A percentile compares a stretch with the other conserved stretches of the same genome.
Evolutionary conservation across 306 rosid genomes (phyloP).

Genomic region (Malus orientalis): DNA sequence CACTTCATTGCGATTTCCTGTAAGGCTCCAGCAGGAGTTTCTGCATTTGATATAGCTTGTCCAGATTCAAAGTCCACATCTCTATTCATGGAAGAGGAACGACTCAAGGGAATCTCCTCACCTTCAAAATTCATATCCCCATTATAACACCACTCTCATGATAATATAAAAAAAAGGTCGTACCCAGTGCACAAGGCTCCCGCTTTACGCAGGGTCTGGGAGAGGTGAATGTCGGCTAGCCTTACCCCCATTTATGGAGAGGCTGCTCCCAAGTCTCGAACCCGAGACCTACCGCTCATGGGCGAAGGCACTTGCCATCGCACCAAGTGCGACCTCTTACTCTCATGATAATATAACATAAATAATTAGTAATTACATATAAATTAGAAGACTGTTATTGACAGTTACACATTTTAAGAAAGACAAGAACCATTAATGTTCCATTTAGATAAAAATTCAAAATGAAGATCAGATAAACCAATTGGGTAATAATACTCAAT

Average conservation of each 20-base stretch:
- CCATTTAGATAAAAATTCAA: background rate
- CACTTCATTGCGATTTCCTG: conserved; percentile 87
- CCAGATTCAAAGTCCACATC: conserved; percentile 70
- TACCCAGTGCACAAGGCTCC: too few relatives aligned
- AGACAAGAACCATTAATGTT: background rate
- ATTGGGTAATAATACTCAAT: background rate
- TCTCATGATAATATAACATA: conserved; percentile 5
- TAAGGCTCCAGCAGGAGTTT: conserved; percentile 54
- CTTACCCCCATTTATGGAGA: too few relatives aligned
- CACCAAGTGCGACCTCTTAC: too few relatives aligned
- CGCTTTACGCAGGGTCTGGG: too few relatives aligned
- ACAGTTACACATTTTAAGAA: background rate
- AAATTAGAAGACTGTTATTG: background rate
- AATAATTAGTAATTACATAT: background rate
- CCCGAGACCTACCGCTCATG: too few relatives aligned
- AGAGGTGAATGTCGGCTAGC: too few relatives aligned
- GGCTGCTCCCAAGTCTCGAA: too few relatives aligned
- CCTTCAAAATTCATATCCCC: conserved; percentile 38
- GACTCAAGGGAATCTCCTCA: conserved; percentile 59
- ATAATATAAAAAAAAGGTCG: background rate
- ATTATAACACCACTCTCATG: background rate
- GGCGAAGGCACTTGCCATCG: too few relatives aligned
- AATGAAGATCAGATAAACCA: background rate
- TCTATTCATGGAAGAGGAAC: conserved; percentile 61
- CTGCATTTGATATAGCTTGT: conserved; percentile 42